Evolutionary conservation across 805 yeast species (phyloP).

Genomic region (Priceomyces melissophilus): DNA sequence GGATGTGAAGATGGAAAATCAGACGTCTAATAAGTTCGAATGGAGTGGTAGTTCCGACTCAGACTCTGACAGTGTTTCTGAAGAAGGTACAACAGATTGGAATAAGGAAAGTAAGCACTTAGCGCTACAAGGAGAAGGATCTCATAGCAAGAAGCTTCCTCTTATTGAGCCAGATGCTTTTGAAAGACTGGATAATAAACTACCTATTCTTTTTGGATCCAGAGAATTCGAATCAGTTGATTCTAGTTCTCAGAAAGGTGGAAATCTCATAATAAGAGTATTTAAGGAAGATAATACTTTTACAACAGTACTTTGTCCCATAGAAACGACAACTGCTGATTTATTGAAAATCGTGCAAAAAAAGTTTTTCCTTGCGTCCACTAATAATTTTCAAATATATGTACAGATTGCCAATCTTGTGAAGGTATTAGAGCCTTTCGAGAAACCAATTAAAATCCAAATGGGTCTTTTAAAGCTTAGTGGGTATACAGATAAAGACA

Average conservation of each 20-base stretch:
- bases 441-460: slow-evolving; percentile 76
- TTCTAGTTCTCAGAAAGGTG: slow-evolving; percentile 18
- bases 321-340: slow-evolving; percentile 74
- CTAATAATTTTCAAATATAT: slow-evolving; percentile 72
- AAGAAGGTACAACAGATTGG: slow-evolving; percentile 6
- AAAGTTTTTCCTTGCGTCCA: slow-evolving; percentile 69
- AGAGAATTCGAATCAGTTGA: slow-evolving; percentile 17
- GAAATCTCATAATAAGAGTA: slow-evolving; percentile 59
- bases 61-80: slow-evolving; percentile 17
- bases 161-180: slow-evolving; percentile 1
- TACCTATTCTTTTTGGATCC: slow-evolving; percentile 36
- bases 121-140: slow-evolving; percentile 2
- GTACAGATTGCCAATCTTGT: slow-evolving; percentile 73
- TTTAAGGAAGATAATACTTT: slow-evolving; percentile 83
- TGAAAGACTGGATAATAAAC: slow-evolving; percentile 2
- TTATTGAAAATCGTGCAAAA: slow-evolving; percentile 67
- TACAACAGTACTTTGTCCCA: slow-evolving; percentile 76
- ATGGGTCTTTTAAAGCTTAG: slow-evolving; percentile 65
- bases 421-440: slow-evolving; percentile 67
- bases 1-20: slow-evolving; percentile 37
- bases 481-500: slow-evolving; percentile 79
- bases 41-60: slow-evolving; percentile 4
- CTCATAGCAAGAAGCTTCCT: background rate
- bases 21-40: slow-evolving; percentile 4
- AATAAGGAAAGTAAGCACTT: slow-evolving; percentile 5